A percentile compares a stretch with the other conserved stretches of the same genome.
Conservation (phyloP, 495 filamentous ascomycete species). For the Acidiella bohemica region DNA sequence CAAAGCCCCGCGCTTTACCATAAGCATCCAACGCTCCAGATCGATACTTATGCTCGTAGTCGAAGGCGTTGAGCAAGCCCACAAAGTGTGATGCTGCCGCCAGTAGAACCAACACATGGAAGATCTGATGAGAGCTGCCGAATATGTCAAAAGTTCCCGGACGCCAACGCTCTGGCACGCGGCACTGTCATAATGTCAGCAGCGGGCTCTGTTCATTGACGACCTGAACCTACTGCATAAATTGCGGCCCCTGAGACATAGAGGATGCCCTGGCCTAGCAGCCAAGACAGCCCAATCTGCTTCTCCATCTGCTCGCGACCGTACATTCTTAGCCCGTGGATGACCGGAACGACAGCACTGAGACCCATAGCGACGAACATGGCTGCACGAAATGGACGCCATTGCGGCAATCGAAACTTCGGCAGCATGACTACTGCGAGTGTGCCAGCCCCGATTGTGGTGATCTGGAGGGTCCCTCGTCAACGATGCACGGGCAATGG, state of each 20-base stretch:
- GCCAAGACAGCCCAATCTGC: constrained; percentile 71
- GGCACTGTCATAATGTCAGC: too few species aligned
- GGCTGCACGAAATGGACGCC: constrained; percentile 69
- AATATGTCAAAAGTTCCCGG: constrained; percentile 61
- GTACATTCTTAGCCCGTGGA: constrained; percentile 57
- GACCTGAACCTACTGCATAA: constrained; percentile 62
- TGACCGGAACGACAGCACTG: constrained; percentile 65
- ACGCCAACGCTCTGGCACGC: constrained; percentile 46
- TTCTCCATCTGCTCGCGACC: constrained; percentile 43
- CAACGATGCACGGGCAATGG: neutral
- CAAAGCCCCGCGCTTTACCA: constrained; percentile 2
- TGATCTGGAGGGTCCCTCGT: constrained; percentile 48
- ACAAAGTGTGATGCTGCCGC: constrained; percentile 52
- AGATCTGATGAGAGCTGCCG: constrained; percentile 69
- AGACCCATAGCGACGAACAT: constrained; percentile 89
- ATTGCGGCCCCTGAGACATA: constrained; percentile 79
- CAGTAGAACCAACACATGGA: constrained; percentile 57
- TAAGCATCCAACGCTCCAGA: constrained; percentile 9
- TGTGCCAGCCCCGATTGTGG: constrained; percentile 58
- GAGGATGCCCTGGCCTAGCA: constrained; percentile 63
- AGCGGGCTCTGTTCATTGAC: too few species aligned
- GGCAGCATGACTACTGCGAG: constrained; percentile 61
- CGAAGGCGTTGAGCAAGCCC: constrained; percentile 41
- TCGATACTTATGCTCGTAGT: constrained; percentile 25
- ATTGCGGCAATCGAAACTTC: constrained; percentile 65